phyloP scores from a whole-genome alignment of 495 filamentous ascomycete genomes.

The Annulohypoxylon stygium region DNA sequence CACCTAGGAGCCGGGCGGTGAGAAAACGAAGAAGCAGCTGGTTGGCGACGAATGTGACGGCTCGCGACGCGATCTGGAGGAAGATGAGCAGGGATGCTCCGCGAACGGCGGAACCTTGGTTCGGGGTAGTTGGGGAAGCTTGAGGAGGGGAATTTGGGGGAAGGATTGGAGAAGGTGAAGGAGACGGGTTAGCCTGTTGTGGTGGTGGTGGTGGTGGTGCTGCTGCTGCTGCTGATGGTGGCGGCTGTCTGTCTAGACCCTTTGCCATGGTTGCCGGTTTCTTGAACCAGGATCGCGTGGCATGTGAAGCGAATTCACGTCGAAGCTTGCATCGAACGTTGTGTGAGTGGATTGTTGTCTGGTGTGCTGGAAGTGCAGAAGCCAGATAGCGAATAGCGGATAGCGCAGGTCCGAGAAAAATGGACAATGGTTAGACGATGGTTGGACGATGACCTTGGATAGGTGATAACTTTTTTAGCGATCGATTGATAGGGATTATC shows the following conservation, averaged over 20 bases:
- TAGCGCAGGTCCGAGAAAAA: neutral
- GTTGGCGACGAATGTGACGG: slow-evolving; percentile 90
- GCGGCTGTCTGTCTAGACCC: slow-evolving; percentile 3
- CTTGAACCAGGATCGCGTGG: neutral
- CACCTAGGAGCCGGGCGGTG: slow-evolving; percentile 83
- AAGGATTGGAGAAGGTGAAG: neutral
- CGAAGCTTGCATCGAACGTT: slow-evolving; percentile 4
- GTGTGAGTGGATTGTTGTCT: neutral
- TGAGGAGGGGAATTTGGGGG: neutral
- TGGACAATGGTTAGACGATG: slow-evolving; percentile 5
- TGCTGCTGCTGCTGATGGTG: too few species aligned
- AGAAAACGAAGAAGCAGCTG: slow-evolving; percentile 88
- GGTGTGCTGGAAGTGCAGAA: neutral
- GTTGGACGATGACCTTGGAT: neutral
- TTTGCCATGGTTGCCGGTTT: slow-evolving; percentile 5
- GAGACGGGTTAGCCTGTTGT: slow-evolving; percentile 1
- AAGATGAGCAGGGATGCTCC: slow-evolving; percentile 89
- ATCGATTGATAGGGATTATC: neutral
- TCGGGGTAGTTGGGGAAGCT: slow-evolving; percentile 16
- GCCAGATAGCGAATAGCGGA: neutral
- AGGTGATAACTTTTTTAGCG: slow-evolving; percentile 10
- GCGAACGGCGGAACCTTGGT: slow-evolving; percentile 54
- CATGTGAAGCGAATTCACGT: neutral
- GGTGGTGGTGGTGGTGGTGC: too few species aligned
- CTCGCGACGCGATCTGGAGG: slow-evolving; percentile 84